Conservation (phyloP, 441 rosid genomes). For the Erodium texanum region DNA sequence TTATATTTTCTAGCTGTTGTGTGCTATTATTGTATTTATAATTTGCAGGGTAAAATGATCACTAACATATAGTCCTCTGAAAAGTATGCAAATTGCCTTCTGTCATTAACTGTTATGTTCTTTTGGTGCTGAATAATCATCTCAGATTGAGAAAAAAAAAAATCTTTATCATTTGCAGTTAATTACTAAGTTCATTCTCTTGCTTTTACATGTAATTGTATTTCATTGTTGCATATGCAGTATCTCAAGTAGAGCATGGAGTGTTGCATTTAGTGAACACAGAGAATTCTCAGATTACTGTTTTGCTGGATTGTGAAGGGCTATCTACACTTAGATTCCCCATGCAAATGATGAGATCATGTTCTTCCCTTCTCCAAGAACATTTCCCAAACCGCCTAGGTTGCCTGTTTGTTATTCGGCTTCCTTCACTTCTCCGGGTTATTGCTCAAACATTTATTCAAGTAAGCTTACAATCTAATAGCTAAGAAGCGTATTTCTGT, state of each 20-base stretch:
- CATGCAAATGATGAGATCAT: conserved; percentile 79
- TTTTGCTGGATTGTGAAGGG: conserved; percentile 82
- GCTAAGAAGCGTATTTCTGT: too few relatives aligned
- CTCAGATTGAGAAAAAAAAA: background rate
- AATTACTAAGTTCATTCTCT: background rate
- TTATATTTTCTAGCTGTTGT: background rate
- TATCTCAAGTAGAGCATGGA: conserved; percentile 91
- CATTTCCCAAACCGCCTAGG: conserved; percentile 84
- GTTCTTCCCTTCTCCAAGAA: conserved; percentile 78
- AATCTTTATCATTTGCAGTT: background rate
- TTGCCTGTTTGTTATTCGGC: conserved; percentile 67
- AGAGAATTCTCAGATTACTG: conserved; percentile 60
- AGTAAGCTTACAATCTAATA: conserved; percentile 32
- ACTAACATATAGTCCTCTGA: background rate
- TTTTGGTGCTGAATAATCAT: background rate
- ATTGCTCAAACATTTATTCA: conserved; percentile 78
- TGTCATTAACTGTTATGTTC: background rate
- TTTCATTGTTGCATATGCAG: conserved; percentile 33
- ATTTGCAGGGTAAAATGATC: background rate
- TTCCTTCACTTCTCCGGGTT: conserved; percentile 79
- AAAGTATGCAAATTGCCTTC: background rate
- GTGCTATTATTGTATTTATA: background rate
- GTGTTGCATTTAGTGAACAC: conserved; percentile 46
- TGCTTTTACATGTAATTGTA: conserved; percentile 2
- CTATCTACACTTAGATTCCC: conserved; percentile 75